Conservation (phyloP, 805 yeast species). For the Metschnikowia orientalis region DNA sequence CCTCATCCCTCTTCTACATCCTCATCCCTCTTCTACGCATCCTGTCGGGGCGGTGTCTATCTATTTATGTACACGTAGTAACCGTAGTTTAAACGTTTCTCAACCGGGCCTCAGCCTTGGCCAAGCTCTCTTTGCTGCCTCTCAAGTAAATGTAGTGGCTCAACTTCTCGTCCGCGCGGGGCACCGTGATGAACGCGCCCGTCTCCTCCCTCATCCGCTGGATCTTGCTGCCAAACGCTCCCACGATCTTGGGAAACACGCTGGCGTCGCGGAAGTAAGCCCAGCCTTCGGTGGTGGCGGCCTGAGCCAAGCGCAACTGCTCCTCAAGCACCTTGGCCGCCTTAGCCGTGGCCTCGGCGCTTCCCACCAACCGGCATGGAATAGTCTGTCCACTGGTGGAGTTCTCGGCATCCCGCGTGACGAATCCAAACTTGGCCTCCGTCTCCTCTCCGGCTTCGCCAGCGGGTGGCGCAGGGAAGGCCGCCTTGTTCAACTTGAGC, state of each 20-base stretch:
- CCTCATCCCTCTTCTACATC: not conserved
- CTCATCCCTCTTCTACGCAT: not conserved
- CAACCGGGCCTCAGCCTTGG: conserved; percentile 21
- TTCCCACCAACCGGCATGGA: conserved; percentile 68
- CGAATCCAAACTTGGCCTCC: conserved; percentile 48
- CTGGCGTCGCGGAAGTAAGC: conserved; percentile 53
- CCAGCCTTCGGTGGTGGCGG: conserved; percentile 53
- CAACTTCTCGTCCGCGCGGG: conserved; percentile 50
- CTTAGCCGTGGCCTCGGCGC: conserved; percentile 43
- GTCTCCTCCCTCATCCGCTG: conserved; percentile 56
- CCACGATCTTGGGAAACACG: conserved; percentile 61
- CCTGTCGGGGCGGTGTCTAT: not conserved
- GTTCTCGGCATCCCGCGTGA: conserved; percentile 26
- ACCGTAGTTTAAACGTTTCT: conserved; percentile 4
- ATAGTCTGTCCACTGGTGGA: conserved; percentile 33
- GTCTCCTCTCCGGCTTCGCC: conserved; percentile 40
- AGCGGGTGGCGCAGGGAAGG: conserved; percentile 45
- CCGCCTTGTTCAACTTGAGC: conserved; percentile 41
- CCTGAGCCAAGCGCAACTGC: conserved; percentile 44
- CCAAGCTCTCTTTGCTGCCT: conserved; percentile 55
- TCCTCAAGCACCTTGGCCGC: conserved; percentile 50
- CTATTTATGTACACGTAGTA: no score
- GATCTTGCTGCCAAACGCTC: conserved; percentile 70
- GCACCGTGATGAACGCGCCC: conserved; percentile 58
- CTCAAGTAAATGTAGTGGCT: conserved; percentile 53